Evolutionary conservation across 2,329 filamentous ascomycete genomes (phyloP).

Genomic region (Ascosphaera pollenicola): DNA sequence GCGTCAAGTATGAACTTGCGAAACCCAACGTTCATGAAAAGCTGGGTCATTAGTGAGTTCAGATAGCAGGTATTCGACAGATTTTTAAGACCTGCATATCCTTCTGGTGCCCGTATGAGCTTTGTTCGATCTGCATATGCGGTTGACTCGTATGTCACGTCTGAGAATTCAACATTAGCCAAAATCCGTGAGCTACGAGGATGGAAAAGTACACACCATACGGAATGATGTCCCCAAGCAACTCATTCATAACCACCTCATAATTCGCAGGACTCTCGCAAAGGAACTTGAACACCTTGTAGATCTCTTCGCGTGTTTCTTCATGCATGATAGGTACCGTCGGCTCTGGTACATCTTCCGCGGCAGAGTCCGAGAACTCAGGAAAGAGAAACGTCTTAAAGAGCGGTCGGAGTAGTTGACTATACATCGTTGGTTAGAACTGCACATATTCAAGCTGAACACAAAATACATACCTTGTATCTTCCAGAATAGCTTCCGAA

Average conservation of each 20-base stretch:
- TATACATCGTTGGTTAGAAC: too few relatives aligned
- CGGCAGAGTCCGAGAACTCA: slow-evolving; percentile 17
- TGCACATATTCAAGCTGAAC: too few relatives aligned
- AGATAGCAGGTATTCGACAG: slow-evolving; percentile 93
- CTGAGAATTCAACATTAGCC: slow-evolving; percentile 15
- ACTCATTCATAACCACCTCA: slow-evolving; percentile 27
- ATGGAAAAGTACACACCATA: slow-evolving; percentile 20
- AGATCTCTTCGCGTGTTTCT: slow-evolving; percentile 35
- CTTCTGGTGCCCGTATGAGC: slow-evolving; percentile 51
- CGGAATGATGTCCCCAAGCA: slow-evolving; percentile 29
- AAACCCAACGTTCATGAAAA: slow-evolving; percentile 89
- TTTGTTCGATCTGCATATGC: slow-evolving; percentile 42
- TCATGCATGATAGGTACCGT: slow-evolving; percentile 29
- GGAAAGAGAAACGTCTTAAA: slow-evolving; percentile 48
- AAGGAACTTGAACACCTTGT: slow-evolving; percentile 35
- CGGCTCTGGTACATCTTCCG: slow-evolving; percentile 11
- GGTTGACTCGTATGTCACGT: slow-evolving; percentile 39
- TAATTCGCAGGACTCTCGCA: slow-evolving; percentile 30
- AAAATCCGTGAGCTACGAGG: slow-evolving; percentile 5
- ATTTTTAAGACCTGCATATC: slow-evolving; percentile 78
- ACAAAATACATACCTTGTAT: slow-evolving; percentile 17
- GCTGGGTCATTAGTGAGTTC: slow-evolving; percentile 80
- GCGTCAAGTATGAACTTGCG: slow-evolving; percentile 69
- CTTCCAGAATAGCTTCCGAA: slow-evolving; percentile 11
- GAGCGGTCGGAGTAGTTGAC: slow-evolving; percentile 27